phyloP scores from a whole-genome alignment of 208 protist species.

The Crithidia mellificae region DNA sequence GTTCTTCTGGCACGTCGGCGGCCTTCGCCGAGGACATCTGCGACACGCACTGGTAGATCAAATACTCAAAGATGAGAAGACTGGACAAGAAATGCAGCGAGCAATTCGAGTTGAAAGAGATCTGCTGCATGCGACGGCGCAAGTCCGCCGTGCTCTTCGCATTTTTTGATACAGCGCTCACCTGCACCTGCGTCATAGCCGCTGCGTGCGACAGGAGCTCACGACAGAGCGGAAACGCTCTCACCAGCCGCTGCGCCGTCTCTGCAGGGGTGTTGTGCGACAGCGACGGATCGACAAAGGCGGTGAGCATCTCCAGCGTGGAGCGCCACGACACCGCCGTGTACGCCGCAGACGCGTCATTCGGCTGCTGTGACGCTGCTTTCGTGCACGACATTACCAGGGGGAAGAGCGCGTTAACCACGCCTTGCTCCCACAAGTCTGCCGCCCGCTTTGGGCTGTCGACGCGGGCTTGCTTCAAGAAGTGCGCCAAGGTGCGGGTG shows the following conservation, averaged over 20 bases:
- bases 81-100: constrained; percentile 64
- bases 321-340: constrained; percentile 66
- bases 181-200: constrained; percentile 10
- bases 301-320: constrained; percentile 49
- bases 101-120: constrained; percentile 55
- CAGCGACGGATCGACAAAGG: constrained; percentile 55
- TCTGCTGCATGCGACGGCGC: constrained; percentile 13
- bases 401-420: constrained; percentile 48
- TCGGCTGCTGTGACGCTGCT: constrained; percentile 4
- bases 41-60: constrained; percentile 58
- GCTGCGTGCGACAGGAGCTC: constrained; percentile 28
- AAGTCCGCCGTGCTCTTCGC: constrained; percentile 1
- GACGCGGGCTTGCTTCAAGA: constrained; percentile 35
- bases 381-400: constrained; percentile 34
- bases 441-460: constrained; percentile 18
- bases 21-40: constrained; percentile 1
- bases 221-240: constrained; percentile 31
- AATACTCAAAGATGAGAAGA: constrained; percentile 71
- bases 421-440: constrained; percentile 45
- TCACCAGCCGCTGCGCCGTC: constrained; percentile 42
- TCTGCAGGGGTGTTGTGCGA: constrained; percentile 12
- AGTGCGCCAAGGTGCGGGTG: constrained; percentile 61
- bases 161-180: constrained; percentile 1
- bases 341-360: constrained; percentile 22
- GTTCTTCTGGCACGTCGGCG: background rate